Percentiles rank a stretch among this genome's conserved stretches.
phyloP scores from a whole-genome alignment of 2,329 filamentous ascomycete species.

The Aschersonia sp. region DNA sequence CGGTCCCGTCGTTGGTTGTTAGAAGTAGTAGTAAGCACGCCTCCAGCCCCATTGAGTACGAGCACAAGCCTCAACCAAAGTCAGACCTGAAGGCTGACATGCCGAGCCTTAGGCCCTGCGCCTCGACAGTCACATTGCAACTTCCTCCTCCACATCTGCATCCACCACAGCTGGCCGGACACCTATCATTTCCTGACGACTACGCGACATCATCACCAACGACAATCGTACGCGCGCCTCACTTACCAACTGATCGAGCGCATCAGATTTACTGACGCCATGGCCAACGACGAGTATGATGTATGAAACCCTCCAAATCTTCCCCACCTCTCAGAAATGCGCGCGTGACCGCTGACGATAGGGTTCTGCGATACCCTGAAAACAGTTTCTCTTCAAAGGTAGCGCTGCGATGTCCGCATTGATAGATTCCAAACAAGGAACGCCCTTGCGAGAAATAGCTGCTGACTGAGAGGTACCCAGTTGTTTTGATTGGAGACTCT shows the following conservation, averaged over 20 bases:
- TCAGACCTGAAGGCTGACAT: background rate
- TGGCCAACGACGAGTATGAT: constrained; percentile 99
- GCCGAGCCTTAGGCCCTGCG: constrained; percentile 1
- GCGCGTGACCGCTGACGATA: constrained; percentile 16
- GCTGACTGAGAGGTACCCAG: constrained; percentile 28
- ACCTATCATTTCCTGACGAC: background rate
- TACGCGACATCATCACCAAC: background rate
- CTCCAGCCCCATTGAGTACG: no score
- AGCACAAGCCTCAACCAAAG: no score
- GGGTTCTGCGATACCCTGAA: constrained; percentile 7
- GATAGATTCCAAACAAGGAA: background rate
- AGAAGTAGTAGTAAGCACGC: no score
- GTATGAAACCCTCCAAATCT: constrained; percentile 39
- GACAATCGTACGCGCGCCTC: background rate
- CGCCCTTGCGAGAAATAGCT: background rate
- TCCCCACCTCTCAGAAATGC: constrained; percentile 8
- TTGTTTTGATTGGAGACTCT: constrained; percentile 97
- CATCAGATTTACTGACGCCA: constrained; percentile 32
- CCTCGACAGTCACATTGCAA: constrained; percentile 1
- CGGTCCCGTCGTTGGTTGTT: no score
- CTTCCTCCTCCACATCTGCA: constrained; percentile 4
- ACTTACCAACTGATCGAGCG: background rate
- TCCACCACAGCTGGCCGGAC: constrained; percentile 1
- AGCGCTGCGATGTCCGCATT: constrained; percentile 12
- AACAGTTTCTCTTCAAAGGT: constrained; percentile 98